Evolutionary conservation across 108 stramenopile genomes (phyloP), one percentile per base, ranked within the genome.

Genomic region (Aurantiochytrium sp.): DNA sequence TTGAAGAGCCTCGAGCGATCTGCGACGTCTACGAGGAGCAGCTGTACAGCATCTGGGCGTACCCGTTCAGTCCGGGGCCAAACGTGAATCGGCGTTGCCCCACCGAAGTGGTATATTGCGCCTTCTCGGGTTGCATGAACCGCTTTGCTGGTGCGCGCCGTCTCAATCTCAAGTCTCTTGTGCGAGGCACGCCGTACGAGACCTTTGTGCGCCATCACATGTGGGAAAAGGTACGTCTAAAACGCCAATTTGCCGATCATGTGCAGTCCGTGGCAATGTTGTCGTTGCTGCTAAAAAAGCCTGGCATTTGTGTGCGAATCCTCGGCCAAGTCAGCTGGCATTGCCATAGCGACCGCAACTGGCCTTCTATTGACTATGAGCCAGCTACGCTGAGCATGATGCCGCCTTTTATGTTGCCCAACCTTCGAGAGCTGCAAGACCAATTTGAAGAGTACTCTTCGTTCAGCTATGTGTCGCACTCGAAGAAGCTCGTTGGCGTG

Each of bases 201-300:
- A 28, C 44, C 6, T 83, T 83, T 23, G 76, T 83, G 51, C 45
- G 51, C 10, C 28, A 47, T 16, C 76, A 83, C 28, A 83, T 83
- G 76, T 53, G 45, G 49, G 10, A 47, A 25, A 83, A 83, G 28
- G 51, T 83, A 23, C 45, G n/a, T 6, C 76, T 45, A 6, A 83
- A 83, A 23, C n/a, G 51, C n/a, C 51, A 83, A 47, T 83, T 83
- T 28, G 12, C 23, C n/a, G 19, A 83, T 23, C 45, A 83, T 23
- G 45, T 83, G 49, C 76, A 83, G 76, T 47, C 76, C 0, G 76
- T 83, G 45, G 76, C 76, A 12, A 83, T 83, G 76, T 45, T 83
- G 19, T 83, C 51, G n/a, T 45, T 83, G 49, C 76, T 83, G 19
- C 25, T 53, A 6, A 83, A 83, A 4, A 53, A 83, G 3, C 76